phyloP scores from a whole-genome alignment of 192 early-diverging fungal species.

The Coemansia sp. region DNA sequence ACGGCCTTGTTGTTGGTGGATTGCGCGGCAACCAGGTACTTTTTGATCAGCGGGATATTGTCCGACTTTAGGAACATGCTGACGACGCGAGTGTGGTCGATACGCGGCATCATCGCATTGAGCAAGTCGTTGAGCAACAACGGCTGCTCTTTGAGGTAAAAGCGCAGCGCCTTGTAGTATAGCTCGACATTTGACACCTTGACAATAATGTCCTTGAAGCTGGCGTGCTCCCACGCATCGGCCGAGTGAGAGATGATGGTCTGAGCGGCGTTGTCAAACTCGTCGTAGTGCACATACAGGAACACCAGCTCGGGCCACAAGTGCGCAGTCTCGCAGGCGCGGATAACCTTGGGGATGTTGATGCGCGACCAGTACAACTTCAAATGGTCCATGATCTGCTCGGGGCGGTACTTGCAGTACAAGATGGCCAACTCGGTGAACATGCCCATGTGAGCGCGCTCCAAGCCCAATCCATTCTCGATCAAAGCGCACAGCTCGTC shows the following conservation, averaged over 20 bases:
- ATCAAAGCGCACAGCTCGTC: constrained; percentile 89
- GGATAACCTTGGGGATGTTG: constrained; percentile 99
- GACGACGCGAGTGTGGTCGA: constrained; percentile 97
- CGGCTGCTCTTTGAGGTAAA: constrained; percentile 97
- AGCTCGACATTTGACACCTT: constrained; percentile 98
- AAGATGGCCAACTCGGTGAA: constrained; percentile 98
- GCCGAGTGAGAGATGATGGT: constrained; percentile 96
- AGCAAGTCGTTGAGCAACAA: constrained; percentile 91
- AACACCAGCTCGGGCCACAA: constrained; percentile 98
- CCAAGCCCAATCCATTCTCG: constrained; percentile 92
- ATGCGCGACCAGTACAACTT: constrained; percentile 96
- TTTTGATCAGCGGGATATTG: constrained; percentile 96
- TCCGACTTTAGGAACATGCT: constrained; percentile 98
- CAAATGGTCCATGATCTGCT: constrained; percentile 96
- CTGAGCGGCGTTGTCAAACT: constrained; percentile 96
- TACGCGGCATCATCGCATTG: constrained; percentile 79
- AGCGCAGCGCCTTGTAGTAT: constrained; percentile 96
- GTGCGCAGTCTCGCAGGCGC: constrained; percentile 88
- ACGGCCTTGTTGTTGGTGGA: constrained; percentile 91
- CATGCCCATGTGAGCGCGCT: constrained; percentile 99
- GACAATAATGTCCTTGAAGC: constrained; percentile 96
- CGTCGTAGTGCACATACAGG: constrained; percentile 98
- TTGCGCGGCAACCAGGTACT: constrained; percentile 95
- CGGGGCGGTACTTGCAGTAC: constrained; percentile 95
- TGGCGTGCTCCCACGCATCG: constrained; percentile 94